Percentiles rank a stretch among this genome's conserved stretches.
phyloP scores from a whole-genome alignment of 345 rosid genomes.

The Erucastrum elatum region DNA sequence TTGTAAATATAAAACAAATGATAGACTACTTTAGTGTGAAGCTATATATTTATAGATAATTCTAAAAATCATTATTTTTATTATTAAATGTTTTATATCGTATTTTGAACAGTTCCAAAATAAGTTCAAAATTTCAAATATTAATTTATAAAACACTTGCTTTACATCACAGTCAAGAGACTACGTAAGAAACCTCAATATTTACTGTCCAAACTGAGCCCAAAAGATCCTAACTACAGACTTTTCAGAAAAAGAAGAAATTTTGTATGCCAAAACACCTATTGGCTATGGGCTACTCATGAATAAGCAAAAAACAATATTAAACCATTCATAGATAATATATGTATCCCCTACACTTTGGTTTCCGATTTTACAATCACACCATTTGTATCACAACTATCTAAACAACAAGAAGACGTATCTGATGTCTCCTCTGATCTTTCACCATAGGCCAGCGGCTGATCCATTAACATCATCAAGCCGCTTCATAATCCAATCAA shows the following conservation, averaged over 20 bases:
- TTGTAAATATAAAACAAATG: no score
- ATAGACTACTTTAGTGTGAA: no score
- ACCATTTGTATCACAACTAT: slow-evolving; percentile 31
- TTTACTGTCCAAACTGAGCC: background rate
- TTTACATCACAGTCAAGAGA: no score
- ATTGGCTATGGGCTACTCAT: no score
- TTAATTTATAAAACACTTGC: no score
- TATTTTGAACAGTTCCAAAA: no score
- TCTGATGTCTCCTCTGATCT: slow-evolving; percentile 4
- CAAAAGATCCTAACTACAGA: background rate
- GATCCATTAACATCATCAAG: slow-evolving; percentile 39
- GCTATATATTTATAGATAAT: no score
- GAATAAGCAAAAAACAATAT: background rate
- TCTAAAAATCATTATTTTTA: no score
- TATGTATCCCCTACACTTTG: slow-evolving; percentile 2
- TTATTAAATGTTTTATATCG: no score
- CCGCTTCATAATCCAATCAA: slow-evolving; percentile 82
- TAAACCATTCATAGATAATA: background rate
- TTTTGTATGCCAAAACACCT: background rate
- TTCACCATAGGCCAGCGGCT: slow-evolving; percentile 27
- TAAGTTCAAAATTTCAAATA: no score
- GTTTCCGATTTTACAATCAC: slow-evolving; percentile 18
- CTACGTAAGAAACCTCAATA: no score
- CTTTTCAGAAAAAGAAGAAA: background rate
- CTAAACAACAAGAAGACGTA: slow-evolving; percentile 23